Conservation (phyloP, 139 green algal genomes). For the Picochlorum sp. region DNA sequence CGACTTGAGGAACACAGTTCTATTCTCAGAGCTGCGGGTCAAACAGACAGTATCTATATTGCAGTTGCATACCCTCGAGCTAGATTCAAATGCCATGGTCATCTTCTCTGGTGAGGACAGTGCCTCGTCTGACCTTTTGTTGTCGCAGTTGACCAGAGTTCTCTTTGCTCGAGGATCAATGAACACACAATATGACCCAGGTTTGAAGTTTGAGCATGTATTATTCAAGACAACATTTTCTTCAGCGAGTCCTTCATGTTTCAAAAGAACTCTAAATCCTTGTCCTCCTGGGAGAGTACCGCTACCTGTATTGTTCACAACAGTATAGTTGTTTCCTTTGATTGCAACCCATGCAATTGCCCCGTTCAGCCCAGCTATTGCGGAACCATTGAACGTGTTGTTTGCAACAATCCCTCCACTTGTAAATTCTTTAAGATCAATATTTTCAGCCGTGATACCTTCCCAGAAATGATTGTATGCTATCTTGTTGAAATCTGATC, state of each 20-base stretch:
- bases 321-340: conserved; percentile 13
- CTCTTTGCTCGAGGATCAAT: background rate
- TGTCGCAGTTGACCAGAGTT: background rate
- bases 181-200: conserved; percentile 1
- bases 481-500: conserved; percentile 1
- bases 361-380: conserved; percentile 6
- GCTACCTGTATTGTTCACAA: conserved; percentile 7
- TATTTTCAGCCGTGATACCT: conserved; percentile 7
- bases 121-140: background rate
- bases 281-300: background rate
- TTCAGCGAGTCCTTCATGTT: background rate
- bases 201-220: background rate
- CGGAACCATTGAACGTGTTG: conserved; percentile 10
- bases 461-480: background rate
- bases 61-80: background rate
- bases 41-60: background rate
- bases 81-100: background rate
- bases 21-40: background rate
- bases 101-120: background rate
- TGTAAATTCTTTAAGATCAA: conserved; percentile 16
- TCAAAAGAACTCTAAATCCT: conserved; percentile 6
- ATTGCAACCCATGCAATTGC: conserved; percentile 9
- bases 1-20: background rate
- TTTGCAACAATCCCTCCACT: background rate
- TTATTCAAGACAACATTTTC: conserved; percentile 2